Evolutionary conservation across 2,329 filamentous ascomycete genomes (phyloP).

Genomic region (Fusarium gaditjirri): DNA sequence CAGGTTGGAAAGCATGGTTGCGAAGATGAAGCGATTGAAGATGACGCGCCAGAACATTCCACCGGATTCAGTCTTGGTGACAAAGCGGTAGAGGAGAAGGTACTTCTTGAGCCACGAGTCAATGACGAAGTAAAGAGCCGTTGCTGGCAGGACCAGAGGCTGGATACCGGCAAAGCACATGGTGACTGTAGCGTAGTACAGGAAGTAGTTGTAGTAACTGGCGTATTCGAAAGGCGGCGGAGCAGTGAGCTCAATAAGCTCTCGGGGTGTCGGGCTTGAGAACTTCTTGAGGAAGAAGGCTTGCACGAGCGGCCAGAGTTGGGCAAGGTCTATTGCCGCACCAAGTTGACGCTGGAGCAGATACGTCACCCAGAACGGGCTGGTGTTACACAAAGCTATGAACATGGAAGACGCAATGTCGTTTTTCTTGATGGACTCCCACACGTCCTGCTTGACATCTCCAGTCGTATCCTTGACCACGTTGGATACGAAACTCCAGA

Average conservation of each 20-base stretch:
- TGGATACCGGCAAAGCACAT: slow-evolving; percentile 87
- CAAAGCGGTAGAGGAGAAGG: slow-evolving; percentile 89
- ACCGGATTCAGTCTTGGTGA: slow-evolving; percentile 96
- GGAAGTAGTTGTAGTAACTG: slow-evolving; percentile 97
- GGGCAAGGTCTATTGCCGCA: slow-evolving; percentile 91
- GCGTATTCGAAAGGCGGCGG: slow-evolving; percentile 95
- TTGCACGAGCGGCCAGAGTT: slow-evolving; percentile 85
- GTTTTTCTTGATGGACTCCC: slow-evolving; percentile 73
- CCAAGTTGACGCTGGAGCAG: slow-evolving; percentile 92
- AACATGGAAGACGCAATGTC: slow-evolving; percentile 74
- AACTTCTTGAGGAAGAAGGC: slow-evolving; percentile 88
- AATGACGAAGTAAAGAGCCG: slow-evolving; percentile 87
- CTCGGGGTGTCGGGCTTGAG: slow-evolving; percentile 85
- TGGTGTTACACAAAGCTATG: slow-evolving; percentile 80
- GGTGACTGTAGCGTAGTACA: slow-evolving; percentile 92
- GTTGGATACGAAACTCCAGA: slow-evolving; percentile 77
- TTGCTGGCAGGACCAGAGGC: slow-evolving; percentile 85
- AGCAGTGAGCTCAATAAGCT: slow-evolving; percentile 91
- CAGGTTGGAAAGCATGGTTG: slow-evolving; percentile 79
- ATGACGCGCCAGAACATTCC: slow-evolving; percentile 92
- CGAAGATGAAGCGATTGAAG: slow-evolving; percentile 93
- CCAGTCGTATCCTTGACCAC: slow-evolving; percentile 68
- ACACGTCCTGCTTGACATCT: slow-evolving; percentile 66
- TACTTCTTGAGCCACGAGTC: slow-evolving; percentile 97
- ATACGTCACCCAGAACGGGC: slow-evolving; percentile 94